Evolutionary conservation across 495 filamentous ascomycete genomes (phyloP).

Genomic region (Penicillium cinerascens): DNA sequence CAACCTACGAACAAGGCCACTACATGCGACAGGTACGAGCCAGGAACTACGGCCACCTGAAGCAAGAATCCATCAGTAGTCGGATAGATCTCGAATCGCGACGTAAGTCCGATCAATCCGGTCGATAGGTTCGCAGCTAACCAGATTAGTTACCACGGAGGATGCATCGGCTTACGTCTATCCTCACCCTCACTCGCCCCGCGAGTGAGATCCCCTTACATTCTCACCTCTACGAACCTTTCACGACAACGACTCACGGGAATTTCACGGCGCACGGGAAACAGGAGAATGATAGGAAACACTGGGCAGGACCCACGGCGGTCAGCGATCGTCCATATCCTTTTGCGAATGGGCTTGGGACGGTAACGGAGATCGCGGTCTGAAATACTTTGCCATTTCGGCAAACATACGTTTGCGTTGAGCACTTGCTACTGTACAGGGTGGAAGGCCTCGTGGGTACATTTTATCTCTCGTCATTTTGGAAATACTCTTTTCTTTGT

Average conservation of each 20-base stretch:
- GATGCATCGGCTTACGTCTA: conserved; percentile 12
- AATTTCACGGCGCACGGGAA: not conserved
- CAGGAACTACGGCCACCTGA: conserved; percentile 28
- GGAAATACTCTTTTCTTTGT: not conserved
- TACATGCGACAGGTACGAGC: conserved; percentile 42
- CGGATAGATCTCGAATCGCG: conserved; percentile 30
- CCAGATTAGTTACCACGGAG: conserved; percentile 13
- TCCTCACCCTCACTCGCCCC: conserved; percentile 9
- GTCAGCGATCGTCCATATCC: not conserved
- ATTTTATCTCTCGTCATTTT: not conserved
- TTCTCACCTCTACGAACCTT: conserved; percentile 1
- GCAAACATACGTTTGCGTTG: not conserved
- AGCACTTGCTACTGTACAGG: not conserved
- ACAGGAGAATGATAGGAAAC: not conserved
- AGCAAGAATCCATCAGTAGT: conserved; percentile 19
- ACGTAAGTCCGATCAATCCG: conserved; percentile 19
- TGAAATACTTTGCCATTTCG: not conserved
- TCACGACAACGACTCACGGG: conserved; percentile 7
- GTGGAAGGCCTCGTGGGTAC: not conserved
- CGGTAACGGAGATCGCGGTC: not conserved
- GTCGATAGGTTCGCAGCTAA: conserved; percentile 1
- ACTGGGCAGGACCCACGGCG: not conserved
- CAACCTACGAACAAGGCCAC: conserved; percentile 29
- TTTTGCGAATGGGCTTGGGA: not conserved
- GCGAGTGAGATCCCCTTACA: not conserved